phyloP scores from a whole-genome alignment of 805 yeast genomes.

The Barnettozyma vustinii region DNA sequence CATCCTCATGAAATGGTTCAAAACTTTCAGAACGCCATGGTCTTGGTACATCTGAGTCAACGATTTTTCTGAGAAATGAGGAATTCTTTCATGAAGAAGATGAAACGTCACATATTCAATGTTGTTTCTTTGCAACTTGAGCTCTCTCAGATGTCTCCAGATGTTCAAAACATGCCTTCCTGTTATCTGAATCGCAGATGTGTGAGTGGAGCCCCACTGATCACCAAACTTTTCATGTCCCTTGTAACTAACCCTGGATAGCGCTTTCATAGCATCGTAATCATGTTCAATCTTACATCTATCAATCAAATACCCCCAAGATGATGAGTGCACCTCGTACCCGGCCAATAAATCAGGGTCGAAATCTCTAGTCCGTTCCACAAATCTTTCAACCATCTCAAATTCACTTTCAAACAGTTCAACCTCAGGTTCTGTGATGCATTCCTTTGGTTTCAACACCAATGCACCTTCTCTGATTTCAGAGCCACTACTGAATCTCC shows the following conservation, averaged over 20 bases:
- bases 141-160: conserved; percentile 74
- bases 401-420: conserved; percentile 46
- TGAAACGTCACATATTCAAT: conserved; percentile 74
- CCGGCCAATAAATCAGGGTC: conserved; percentile 92
- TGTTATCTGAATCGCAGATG: conserved; percentile 58
- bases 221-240: conserved; percentile 53
- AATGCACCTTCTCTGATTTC: conserved; percentile 35
- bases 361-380: conserved; percentile 47
- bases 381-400: conserved; percentile 51
- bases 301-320: conserved; percentile 90
- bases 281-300: conserved; percentile 43
- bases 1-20: conserved; percentile 43
- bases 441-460: conserved; percentile 21
- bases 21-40: conserved; percentile 28
- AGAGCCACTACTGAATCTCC: conserved; percentile 49
- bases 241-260: conserved; percentile 53
- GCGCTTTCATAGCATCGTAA: conserved; percentile 47
- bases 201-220: conserved; percentile 78
- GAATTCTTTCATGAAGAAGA: conserved; percentile 59
- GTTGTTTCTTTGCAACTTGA: conserved; percentile 61
- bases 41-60: conserved; percentile 44
- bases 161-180: conserved; percentile 84
- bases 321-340: conserved; percentile 68
- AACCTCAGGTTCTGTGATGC: conserved; percentile 1
- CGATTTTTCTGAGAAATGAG: conserved; percentile 46